Evolutionary conservation across 352 stramenopile genomes (phyloP).

Genomic region (Plasmopara viticola): DNA sequence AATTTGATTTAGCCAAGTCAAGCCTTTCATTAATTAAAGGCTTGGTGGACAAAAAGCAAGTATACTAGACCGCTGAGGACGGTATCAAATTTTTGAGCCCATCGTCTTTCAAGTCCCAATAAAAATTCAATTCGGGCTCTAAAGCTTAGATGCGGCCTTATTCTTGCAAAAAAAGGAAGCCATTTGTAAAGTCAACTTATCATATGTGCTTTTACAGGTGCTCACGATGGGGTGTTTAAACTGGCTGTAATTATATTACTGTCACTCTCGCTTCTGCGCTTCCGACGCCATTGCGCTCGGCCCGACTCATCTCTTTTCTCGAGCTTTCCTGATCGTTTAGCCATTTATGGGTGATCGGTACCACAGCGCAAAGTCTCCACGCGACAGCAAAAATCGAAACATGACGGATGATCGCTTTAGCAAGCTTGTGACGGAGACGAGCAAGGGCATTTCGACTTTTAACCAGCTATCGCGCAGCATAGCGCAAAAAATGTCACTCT

Average conservation of each 20-base stretch:
- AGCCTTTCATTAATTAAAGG: too few species aligned
- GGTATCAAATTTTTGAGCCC: too few species aligned
- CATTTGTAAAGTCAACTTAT: too few species aligned
- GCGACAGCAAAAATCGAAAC: conserved; percentile 27
- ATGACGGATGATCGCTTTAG: conserved; percentile 58
- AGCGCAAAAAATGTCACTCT: conserved; percentile 83
- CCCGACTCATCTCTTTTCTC: neutral
- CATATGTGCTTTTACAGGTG: too few species aligned
- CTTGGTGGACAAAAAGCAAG: too few species aligned
- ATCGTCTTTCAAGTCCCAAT: too few species aligned
- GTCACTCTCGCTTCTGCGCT: conserved; percentile 20
- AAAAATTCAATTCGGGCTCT: too few species aligned
- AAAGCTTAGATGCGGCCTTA: too few species aligned
- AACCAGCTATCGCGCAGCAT: conserved; percentile 82
- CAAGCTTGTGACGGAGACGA: conserved; percentile 76
- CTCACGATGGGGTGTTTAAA: conserved; percentile 5
- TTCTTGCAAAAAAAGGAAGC: too few species aligned
- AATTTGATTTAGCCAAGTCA: too few species aligned
- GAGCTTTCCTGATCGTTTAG: neutral
- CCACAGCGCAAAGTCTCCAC: conserved; percentile 51
- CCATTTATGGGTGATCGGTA: conserved; percentile 61
- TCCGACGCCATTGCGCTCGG: conserved; percentile 6
- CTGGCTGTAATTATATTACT: conserved; percentile 15
- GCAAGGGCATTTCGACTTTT: conserved; percentile 82
- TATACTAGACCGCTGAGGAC: too few species aligned